A percentile compares a stretch with the other conserved stretches of the same genome.
phyloP scores from a whole-genome alignment of 106 monocot genomes.

The Dendrobium nobile region DNA sequence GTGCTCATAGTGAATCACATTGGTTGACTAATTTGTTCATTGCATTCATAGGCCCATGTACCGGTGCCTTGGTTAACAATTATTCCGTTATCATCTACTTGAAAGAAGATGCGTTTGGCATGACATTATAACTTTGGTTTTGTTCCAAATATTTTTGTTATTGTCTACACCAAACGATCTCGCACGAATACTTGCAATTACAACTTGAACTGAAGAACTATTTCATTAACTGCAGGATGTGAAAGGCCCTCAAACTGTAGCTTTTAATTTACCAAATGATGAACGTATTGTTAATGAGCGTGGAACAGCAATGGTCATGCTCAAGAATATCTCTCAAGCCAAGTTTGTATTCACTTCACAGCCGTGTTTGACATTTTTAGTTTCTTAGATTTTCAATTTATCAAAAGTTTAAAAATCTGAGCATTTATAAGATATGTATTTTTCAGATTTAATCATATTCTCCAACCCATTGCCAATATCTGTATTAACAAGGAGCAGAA shows the following conservation, averaged over 20 bases:
- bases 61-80: background rate
- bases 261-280: constrained; percentile 99
- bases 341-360: constrained; percentile 45
- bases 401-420: background rate
- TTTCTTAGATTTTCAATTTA: background rate
- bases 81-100: background rate
- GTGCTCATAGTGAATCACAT: too few relatives aligned
- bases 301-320: constrained; percentile 95
- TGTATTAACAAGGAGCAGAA: constrained; percentile 78
- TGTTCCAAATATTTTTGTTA: background rate
- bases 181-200: background rate
- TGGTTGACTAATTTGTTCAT: background rate
- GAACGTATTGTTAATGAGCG: constrained; percentile 85
- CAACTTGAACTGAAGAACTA: background rate
- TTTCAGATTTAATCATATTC: constrained; percentile 86
- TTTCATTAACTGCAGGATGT: constrained; percentile 61
- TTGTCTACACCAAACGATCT: background rate
- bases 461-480: constrained; percentile 77
- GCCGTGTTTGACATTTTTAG: background rate
- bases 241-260: constrained; percentile 94
- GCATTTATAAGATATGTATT: background rate
- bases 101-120: background rate
- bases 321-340: constrained; percentile 94
- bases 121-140: background rate
- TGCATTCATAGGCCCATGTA: background rate